Conservation (phyloP, 2,329 filamentous ascomycete genomes). For the Neonectria magnoliae region DNA sequence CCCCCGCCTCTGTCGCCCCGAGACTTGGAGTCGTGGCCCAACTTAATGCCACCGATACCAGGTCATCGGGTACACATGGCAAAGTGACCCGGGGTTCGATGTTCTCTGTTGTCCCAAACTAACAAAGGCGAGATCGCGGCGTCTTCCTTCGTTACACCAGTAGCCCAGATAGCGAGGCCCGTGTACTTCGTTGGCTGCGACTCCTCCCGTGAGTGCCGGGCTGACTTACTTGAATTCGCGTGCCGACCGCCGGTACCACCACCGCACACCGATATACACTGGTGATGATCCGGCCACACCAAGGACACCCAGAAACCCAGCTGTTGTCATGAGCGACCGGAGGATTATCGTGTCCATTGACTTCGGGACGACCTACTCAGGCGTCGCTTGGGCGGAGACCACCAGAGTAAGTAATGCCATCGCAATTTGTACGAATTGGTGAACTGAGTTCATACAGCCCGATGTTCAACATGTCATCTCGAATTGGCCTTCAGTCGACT, state of each 20-base stretch:
- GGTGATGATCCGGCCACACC: slow-evolving; percentile 33
- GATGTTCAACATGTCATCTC: slow-evolving; percentile 55
- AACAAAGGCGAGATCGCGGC: background rate
- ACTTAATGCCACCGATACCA: slow-evolving; percentile 26
- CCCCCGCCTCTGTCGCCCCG: slow-evolving; percentile 15
- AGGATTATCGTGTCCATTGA: slow-evolving; percentile 64
- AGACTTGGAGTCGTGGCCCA: slow-evolving; percentile 15
- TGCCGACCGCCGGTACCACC: slow-evolving; percentile 27
- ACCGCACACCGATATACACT: slow-evolving; percentile 31
- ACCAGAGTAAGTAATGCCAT: slow-evolving; percentile 44
- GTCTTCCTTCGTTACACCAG: slow-evolving; percentile 3
- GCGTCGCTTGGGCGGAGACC: slow-evolving; percentile 62
- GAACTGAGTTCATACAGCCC: slow-evolving; percentile 45
- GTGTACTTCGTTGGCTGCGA: slow-evolving; percentile 8
- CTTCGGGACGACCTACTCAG: slow-evolving; percentile 67
- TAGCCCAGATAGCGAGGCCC: slow-evolving; percentile 10
- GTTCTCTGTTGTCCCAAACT: slow-evolving; percentile 2
- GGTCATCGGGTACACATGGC: slow-evolving; percentile 31
- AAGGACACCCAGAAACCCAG: slow-evolving; percentile 24
- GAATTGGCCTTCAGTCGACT: slow-evolving; percentile 54
- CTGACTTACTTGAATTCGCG: slow-evolving; percentile 24
- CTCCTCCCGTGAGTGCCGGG: slow-evolving; percentile 7
- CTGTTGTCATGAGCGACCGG: slow-evolving; percentile 45
- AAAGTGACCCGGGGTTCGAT: slow-evolving; percentile 26
- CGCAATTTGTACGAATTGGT: slow-evolving; percentile 5